Base-by-base conservation (phyloP, 257 asterid genomes). In the Forsythia suspensa region DNA sequence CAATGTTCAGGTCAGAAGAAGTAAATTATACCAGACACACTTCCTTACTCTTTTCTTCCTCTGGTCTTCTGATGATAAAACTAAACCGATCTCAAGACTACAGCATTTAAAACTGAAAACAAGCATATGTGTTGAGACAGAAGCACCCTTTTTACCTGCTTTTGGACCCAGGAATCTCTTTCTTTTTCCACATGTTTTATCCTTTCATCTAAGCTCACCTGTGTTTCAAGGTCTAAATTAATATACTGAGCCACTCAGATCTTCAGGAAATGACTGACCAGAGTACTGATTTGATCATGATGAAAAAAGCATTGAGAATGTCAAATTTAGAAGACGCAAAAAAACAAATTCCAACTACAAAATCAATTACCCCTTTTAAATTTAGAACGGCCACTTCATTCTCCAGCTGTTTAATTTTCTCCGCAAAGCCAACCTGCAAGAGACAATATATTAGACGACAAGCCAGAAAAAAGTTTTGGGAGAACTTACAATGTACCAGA, bases 171-270 rank as follows among this genome's bases (percentile, higher is more conserved):
- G 65, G 84, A 80, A 74, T 87, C 89, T 82, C 82, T 88, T 72
- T 90, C 96, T 78, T 71, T 79, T 73, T 90, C 97, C 88, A 87
- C 78, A 66, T 91, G 88, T 77, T 81, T 86, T 80, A 88, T 80
- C 82, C 77, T 88, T 76, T 87, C 90, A 80, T 88, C 90, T 80
- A 90, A 88, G 85, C 85, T 84, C 80, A 77, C 91, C 96, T 90
- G 90, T 59, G 74, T 69, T 80, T 68, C 81, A 80, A 70, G 71
- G 72, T 34, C 51, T 59, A 55, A 51, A 39, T 82, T 52, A 73
- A 79, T 69, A 76, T 42, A 75, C 63, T 20, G 65, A 46, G 71
- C 34, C 63, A 68, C 67, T 15, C 20, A 57, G 72, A 40, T 40
- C 10, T 41, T 41, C 8, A 41, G 44, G 44, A 41, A 9, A 41